Base-by-base conservation (phyloP, 805 yeast species). In the Starmera quercuum region DNA sequence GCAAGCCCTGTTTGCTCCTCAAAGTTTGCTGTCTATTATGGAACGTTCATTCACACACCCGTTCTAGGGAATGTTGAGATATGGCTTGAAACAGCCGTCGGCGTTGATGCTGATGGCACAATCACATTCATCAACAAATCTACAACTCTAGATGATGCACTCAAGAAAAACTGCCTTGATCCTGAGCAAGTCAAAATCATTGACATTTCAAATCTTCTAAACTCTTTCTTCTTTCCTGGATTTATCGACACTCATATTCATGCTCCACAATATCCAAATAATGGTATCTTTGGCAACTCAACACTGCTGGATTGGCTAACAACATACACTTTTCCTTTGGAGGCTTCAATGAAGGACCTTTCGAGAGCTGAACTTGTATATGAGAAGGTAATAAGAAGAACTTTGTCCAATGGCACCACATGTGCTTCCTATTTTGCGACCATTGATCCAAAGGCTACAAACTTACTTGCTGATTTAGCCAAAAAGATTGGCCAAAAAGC, bases 391-490 rank as follows among this genome's bases (percentile, higher is more conserved):
- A 74, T 92, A n/a, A 47, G 59, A 4, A 74, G 81, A 36, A 84
- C 96, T 0, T 60, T 92, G 41, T 49, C 54, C 3, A 67, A 78
- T 51, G 98, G 98, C 15, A 92, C 97, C 1, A 92, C 98, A 1
- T 78, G 90, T 36, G 95, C 95, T 0, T 71, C 94, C 0, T 92
- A 92, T 60, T 92, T 78, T 55, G 90, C 97, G 4, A 87, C 97
- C 0, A 78, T 85, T 30, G 95, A 90, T 51, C 64, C 78, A 0
- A 73, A 71, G 6, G 78, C 95, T 4, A 73, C 97, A 2, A 79
- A 79, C 33, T 46, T 80, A 24, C 71, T 92, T 48, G 95, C 95
- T 2, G 82, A 80, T 38, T 53, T 82, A 12, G 76, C 90, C 23
- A 59, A 78, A 10, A 39, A 63, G 26, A 45, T 61, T 20, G 95